Evolutionary conservation across 805 yeast species (phyloP).

Genomic region (Myxozyma neglecta): DNA sequence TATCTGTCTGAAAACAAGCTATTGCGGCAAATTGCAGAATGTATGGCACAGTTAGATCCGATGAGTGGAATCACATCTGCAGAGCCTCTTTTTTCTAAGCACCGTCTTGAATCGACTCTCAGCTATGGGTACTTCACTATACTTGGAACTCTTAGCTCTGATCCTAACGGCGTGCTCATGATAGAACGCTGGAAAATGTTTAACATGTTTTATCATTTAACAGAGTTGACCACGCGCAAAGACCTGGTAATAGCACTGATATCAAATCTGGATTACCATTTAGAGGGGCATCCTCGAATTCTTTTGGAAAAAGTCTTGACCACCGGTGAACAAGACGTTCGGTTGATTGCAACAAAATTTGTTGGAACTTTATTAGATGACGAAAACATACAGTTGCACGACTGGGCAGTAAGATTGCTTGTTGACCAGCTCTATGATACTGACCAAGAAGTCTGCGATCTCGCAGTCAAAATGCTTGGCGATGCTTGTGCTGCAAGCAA

Average conservation of each 20-base stretch:
- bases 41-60: conserved; percentile 82
- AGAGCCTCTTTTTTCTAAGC: conserved; percentile 70
- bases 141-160: conserved; percentile 67
- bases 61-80: conserved; percentile 68
- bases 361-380: conserved; percentile 41
- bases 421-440: conserved; percentile 72
- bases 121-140: conserved; percentile 76
- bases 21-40: conserved; percentile 84
- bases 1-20: conserved; percentile 72
- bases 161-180: conserved; percentile 62
- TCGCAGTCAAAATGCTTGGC: conserved; percentile 57
- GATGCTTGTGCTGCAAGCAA: conserved; percentile 50
- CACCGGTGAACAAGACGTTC: conserved; percentile 52
- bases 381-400: conserved; percentile 23
- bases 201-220: conserved; percentile 72
- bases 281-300: conserved; percentile 66
- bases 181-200: conserved; percentile 82
- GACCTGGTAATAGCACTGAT: conserved; percentile 59
- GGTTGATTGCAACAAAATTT: conserved; percentile 57
- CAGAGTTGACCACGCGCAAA: conserved; percentile 54
- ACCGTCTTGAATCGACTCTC: conserved; percentile 60
- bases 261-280: conserved; percentile 58
- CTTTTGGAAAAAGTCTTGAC: conserved; percentile 65
- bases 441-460: conserved; percentile 53
- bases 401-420: conserved; percentile 55